phyloP scores from a whole-genome alignment of 768 basidiomycete genomes.

The Leccinum ochraceum region DNA sequence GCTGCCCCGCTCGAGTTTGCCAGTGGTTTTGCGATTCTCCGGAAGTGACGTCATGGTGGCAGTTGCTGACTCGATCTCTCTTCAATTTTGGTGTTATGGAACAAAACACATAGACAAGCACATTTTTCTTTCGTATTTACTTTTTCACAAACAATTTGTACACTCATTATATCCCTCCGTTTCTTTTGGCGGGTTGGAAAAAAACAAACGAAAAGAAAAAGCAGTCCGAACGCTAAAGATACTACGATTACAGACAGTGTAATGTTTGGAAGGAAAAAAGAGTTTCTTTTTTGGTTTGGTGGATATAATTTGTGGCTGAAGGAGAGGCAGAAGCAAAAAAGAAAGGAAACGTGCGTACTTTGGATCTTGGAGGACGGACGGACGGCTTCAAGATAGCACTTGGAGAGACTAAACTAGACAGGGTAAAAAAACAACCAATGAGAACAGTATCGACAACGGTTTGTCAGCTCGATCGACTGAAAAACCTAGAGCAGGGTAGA shows the following conservation, averaged over 20 bases:
- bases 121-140: background rate
- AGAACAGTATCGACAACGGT: constrained; percentile 19
- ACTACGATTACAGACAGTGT: constrained; percentile 34
- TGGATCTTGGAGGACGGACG: background rate
- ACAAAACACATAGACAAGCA: background rate
- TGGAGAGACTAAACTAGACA: constrained; percentile 6
- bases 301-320: constrained; percentile 22
- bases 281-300: constrained; percentile 22
- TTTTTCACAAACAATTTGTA: constrained; percentile 22
- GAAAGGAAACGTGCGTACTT: background rate
- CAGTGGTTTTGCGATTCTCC: too few relatives aligned
- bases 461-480: constrained; percentile 16
- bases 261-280: constrained; percentile 15
- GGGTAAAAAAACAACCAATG: constrained; percentile 12
- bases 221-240: constrained; percentile 15
- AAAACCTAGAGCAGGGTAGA: constrained; percentile 24
- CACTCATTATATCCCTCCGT: constrained; percentile 28
- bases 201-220: constrained; percentile 4
- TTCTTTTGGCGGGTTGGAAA: constrained; percentile 24
- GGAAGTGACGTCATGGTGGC: too few relatives aligned
- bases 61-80: too few relatives aligned
- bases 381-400: background rate
- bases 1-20: too few relatives aligned
- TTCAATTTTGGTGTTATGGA: too few relatives aligned
- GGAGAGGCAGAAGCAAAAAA: constrained; percentile 4